Conservation (phyloP, 2,329 filamentous ascomycete genomes). For the Gliomastix tumulicola region DNA sequence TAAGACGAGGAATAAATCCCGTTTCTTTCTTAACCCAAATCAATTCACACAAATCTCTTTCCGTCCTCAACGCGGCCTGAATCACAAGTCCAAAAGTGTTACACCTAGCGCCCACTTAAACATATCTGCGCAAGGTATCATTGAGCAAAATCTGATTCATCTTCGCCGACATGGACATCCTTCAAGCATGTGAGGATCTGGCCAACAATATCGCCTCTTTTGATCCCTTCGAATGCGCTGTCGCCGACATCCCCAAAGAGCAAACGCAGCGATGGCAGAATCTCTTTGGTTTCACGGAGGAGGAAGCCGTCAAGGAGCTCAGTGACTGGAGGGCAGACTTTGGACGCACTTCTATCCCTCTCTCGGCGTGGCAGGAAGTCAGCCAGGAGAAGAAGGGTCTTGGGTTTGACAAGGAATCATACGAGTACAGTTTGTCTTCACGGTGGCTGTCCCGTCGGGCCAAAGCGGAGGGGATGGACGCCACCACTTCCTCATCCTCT, state of each 20-base stretch:
- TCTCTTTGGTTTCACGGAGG: conserved; percentile 2
- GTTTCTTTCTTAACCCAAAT: no score
- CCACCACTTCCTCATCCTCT: neutral
- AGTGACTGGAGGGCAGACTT: conserved; percentile 4
- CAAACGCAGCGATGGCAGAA: conserved; percentile 5
- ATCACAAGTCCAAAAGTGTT: no score
- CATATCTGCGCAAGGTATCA: no score
- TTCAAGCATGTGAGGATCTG: conserved; percentile 2
- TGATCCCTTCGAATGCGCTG: conserved; percentile 2
- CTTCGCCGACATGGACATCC: conserved; percentile 1
- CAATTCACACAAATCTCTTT: no score
- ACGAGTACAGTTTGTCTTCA: conserved; percentile 5
- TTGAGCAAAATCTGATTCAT: neutral
- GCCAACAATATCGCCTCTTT: conserved; percentile 2
- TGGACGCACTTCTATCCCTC: conserved; percentile 1
- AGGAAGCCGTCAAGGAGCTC: conserved; percentile 4
- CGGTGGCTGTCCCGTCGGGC: neutral
- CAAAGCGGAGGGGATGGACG: neutral
- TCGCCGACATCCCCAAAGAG: conserved; percentile 3
- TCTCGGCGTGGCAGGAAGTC: conserved; percentile 4
- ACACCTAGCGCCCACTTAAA: no score
- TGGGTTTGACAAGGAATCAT: conserved; percentile 6
- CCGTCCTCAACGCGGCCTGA: no score
- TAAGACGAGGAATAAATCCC: no score
- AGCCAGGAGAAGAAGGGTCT: conserved; percentile 1